Conservation (phyloP, 768 basidiomycete genomes). For the Flagelloscypha sp. region DNA sequence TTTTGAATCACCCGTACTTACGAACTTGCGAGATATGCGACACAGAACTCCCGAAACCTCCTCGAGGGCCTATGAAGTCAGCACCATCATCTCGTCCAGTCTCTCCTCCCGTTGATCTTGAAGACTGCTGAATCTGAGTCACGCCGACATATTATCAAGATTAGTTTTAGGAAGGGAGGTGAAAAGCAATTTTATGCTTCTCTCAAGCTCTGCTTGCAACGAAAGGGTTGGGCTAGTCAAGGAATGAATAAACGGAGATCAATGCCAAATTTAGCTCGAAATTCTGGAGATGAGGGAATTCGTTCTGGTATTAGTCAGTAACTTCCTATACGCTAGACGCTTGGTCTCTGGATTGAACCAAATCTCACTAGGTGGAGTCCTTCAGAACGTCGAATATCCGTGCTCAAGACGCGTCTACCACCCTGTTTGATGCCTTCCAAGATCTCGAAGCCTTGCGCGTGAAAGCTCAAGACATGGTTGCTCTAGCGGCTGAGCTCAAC, state of each 20-base stretch:
- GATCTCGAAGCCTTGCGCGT: constrained; percentile 89
- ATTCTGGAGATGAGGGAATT: constrained; percentile 6
- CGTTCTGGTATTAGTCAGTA: constrained; percentile 43
- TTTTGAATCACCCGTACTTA: constrained; percentile 76
- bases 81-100: constrained; percentile 59
- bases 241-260: no score
- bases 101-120: constrained; percentile 29
- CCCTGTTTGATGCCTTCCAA: constrained; percentile 68
- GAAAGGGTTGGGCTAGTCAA: constrained; percentile 73
- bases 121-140: constrained; percentile 27
- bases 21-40: constrained; percentile 79
- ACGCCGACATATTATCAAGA: constrained; percentile 48
- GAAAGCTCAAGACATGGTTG: constrained; percentile 90
- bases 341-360: no score
- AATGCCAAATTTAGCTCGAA: no score
- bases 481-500: constrained; percentile 81
- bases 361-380: constrained; percentile 75
- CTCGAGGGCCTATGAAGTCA: constrained; percentile 36
- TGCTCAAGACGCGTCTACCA: constrained; percentile 50
- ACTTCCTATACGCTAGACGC: no score
- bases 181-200: constrained; percentile 75
- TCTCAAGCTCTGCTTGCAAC: constrained; percentile 60
- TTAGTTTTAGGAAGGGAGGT: constrained; percentile 90
- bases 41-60: constrained; percentile 46
- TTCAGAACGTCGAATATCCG: constrained; percentile 67